Evolutionary conservation across 2,329 filamentous ascomycete species (phyloP), one percentile per base, ranked within the genome.

Genomic region (Sporothrix inflata): DNA sequence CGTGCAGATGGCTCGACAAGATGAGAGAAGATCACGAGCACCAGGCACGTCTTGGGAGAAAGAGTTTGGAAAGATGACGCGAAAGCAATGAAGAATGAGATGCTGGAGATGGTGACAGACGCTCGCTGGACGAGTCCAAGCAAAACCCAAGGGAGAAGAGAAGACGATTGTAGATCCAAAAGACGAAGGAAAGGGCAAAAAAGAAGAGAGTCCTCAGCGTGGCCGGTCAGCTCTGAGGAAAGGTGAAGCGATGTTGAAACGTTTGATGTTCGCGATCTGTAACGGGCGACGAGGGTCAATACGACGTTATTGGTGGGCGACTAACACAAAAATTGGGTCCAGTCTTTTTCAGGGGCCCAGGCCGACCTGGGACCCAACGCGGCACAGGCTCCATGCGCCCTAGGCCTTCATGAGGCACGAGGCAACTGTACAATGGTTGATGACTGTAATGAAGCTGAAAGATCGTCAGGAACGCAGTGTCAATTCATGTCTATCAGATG

Each of bases 181-280:
- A 42, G 14, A 45, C n/a, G 47, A 14, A 42, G 7, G 40, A 4
- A 27, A 16, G 7, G 27, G 38, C 21, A 30, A 40, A 12, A 47
- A 24, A 65, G 21, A 42, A 53, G 12, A 7, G 6, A 9, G 2
- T 38, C n/a, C n/a, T 14, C 49, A 69, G 47, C 24, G 55, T 14
- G 45, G 30, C 69, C 45, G 5, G 9, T 12, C 24, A 34, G 14
- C 70, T 19, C 6, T 14, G 11, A 49, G 71, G 71, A 24, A 69
- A 70, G 65, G 30, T 66, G 57, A 72, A 70, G 71, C 71, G 60
- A 70, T n/a, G 40, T 47, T 72, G 71, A 75, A 74, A 74, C 74
- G 69, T 72, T 70, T 71, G 69, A 69, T 68, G 74, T 70, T 49
- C 53, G 53, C 65, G 47, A 42, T 69, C 14, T 71, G 60, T 71